Evolutionary conservation across 2,329 filamentous ascomycete genomes (phyloP), one percentile per base, ranked within the genome.

Genomic region (Nothophoma quercina): DNA sequence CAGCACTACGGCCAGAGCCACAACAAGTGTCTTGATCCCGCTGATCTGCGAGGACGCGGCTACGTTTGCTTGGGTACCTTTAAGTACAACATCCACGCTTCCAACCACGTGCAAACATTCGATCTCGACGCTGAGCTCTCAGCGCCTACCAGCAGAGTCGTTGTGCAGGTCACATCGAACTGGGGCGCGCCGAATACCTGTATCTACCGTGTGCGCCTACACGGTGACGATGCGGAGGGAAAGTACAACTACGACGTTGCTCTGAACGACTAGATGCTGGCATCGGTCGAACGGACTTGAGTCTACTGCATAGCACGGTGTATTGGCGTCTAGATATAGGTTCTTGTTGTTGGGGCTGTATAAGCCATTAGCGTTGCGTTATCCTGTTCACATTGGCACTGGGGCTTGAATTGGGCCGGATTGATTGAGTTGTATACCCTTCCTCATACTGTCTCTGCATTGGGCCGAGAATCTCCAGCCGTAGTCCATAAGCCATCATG

Each of bases 101-200:
- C 64, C 38, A 78, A 78, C 57, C 70, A 76, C 50, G 62, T 79
- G 16, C 78, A 80, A 63, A 74, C 68, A 1, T 76, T 77, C 39
- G 57, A 69, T 8, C 61, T 79, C 18, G 66, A 68, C 23, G 68
- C 64, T n/a, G 56, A 62, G 19, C 63, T 65, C 7, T 51, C 71
- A 2, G 48, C 40, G 9, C 62, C 69, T 5, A 67, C 75, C 13
- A 60, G 65, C 16, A 71, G 70, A 38, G 64, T 74, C 18, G 66
- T 78, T 26, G 58, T 81, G 25, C 67, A 77, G 12, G 75, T 78
- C 4, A 60, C 61, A 9, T 68, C 62, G 42, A 81, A 79, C 55
- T 80, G 75, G 73, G 79, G 78, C 28, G 65, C 65, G 2, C 66
- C 74, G 18, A 73, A 73, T 56, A 80, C 79, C 10, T 81, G 79